These are phyloP conservation scores for Lachnellula arida DNA, from an alignment of 2,329 filamentous ascomycete genomes.

Conservation along the genomic window DNA sequence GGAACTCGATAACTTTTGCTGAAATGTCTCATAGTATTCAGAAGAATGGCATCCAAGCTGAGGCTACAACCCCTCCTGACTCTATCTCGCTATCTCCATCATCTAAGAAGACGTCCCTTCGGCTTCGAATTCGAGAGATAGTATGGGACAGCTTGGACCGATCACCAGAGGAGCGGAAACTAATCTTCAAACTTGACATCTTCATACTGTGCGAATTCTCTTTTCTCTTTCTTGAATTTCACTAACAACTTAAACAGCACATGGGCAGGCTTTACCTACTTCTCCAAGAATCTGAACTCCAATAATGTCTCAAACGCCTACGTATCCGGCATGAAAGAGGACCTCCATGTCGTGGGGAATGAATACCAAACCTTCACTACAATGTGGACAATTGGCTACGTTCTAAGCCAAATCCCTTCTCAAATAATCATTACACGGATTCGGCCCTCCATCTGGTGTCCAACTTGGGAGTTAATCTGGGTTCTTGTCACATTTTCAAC, in stretches of 20 bases:
- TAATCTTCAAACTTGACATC: slow-evolving; percentile 52
- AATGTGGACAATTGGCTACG: slow-evolving; percentile 49
- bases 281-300: slow-evolving; percentile 26
- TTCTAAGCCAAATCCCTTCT: slow-evolving; percentile 41
- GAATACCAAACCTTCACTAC: slow-evolving; percentile 39
- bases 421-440: slow-evolving; percentile 49
- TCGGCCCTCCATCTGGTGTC: slow-evolving; percentile 55
- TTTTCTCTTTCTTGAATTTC: slow-evolving; percentile 1
- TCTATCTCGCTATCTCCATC: not conserved
- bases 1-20: not conserved
- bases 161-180: slow-evolving; percentile 43
- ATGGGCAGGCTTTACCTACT: slow-evolving; percentile 28
- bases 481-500: slow-evolving; percentile 53
- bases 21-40: slow-evolving; percentile 7
- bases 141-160: slow-evolving; percentile 46
- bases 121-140: slow-evolving; percentile 19
- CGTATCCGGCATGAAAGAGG: slow-evolving; percentile 41
- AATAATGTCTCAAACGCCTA: slow-evolving; percentile 33
- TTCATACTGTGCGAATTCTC: slow-evolving; percentile 41
- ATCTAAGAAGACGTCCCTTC: slow-evolving; percentile 11
- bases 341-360: slow-evolving; percentile 42
- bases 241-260: slow-evolving; percentile 9
- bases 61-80: slow-evolving; percentile 1
- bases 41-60: not conserved
- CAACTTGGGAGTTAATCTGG: slow-evolving; percentile 49